Percentiles rank a stretch among this genome's conserved stretches.
Evolutionary conservation across 1,139 yeast genomes (phyloP).

Genomic region (Maudiozyma humilis): DNA sequence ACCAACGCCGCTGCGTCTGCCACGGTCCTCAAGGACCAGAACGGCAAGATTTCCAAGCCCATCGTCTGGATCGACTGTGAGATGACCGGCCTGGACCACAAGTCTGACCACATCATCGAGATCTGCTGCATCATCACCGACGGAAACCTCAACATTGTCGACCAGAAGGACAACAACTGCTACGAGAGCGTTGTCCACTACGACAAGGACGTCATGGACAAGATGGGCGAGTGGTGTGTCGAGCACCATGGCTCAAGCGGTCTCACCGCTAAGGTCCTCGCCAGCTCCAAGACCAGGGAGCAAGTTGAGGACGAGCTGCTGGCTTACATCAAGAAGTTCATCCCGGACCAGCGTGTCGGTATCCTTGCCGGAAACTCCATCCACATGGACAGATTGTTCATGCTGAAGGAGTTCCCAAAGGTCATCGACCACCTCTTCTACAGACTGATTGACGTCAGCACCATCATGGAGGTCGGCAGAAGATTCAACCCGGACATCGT

Average conservation of each 20-base stretch:
- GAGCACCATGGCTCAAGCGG: constrained; percentile 76
- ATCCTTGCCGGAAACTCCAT: constrained; percentile 85
- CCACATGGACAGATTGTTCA: constrained; percentile 83
- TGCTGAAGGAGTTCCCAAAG: constrained; percentile 75
- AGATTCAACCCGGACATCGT: constrained; percentile 63
- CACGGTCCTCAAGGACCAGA: background rate
- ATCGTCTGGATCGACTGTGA: constrained; percentile 86
- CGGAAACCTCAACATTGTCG: constrained; percentile 61
- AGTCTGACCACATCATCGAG: constrained; percentile 73
- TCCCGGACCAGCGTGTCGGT: constrained; percentile 49
- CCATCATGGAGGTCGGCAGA: constrained; percentile 67
- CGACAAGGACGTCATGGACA: constrained; percentile 53
- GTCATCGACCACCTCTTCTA: constrained; percentile 69
- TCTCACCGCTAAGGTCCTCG: constrained; percentile 58
- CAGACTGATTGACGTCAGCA: constrained; percentile 80
- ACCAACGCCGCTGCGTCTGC: background rate
- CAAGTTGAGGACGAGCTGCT: constrained; percentile 60
- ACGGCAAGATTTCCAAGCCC: constrained; percentile 23
- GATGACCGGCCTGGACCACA: constrained; percentile 87
- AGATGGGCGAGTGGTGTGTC: constrained; percentile 82
- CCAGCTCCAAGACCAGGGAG: constrained; percentile 44
- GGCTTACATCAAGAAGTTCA: constrained; percentile 48
- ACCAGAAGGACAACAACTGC: constrained; percentile 41
- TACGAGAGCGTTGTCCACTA: constrained; percentile 77
- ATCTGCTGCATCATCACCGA: constrained; percentile 88